Evolutionary conservation across 164 flowering plant genomes (phyloP).

Genomic region (Tetracentron sinense): DNA sequence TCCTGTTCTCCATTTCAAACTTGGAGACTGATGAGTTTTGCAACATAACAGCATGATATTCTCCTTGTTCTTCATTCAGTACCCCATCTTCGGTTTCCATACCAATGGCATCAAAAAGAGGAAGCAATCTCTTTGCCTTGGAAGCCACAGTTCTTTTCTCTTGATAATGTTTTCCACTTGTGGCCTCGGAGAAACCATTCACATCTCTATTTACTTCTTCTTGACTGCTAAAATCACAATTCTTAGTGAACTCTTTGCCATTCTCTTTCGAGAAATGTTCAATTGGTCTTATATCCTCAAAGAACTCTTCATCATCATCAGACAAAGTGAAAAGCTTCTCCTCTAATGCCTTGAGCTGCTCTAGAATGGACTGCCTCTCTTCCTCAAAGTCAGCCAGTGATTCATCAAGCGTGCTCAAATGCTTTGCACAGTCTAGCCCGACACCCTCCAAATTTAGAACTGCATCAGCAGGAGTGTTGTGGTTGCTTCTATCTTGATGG

Average conservation of each 20-base stretch:
- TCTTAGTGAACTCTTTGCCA: constrained; percentile 23
- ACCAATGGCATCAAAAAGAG: constrained; percentile 59
- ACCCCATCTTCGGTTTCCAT: constrained; percentile 42
- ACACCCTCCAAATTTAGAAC: constrained; percentile 49
- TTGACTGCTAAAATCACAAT: constrained; percentile 14
- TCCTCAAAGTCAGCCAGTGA: constrained; percentile 74
- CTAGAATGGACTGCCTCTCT: constrained; percentile 71
- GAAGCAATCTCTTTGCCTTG: constrained; percentile 72
- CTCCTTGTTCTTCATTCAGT: constrained; percentile 31
- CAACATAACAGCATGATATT: constrained; percentile 23
- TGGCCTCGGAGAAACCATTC: constrained; percentile 45
- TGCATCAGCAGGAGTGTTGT: constrained; percentile 51
- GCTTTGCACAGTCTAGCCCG: constrained; percentile 18
- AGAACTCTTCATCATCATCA: constrained; percentile 47
- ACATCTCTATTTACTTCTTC: constrained; percentile 33
- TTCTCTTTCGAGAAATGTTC: constrained; percentile 31
- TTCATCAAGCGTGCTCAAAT: constrained; percentile 35
- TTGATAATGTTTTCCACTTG: constrained; percentile 36
- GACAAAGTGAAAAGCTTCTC: constrained; percentile 65
- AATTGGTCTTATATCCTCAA: constrained; percentile 29
- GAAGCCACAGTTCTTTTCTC: constrained; percentile 34
- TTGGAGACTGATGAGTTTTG: constrained; percentile 23
- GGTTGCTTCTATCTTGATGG: constrained; percentile 29
- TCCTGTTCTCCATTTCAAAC: constrained; percentile 32
- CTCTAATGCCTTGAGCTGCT: constrained; percentile 77